Conservation (phyloP, 441 rosid species). For the Croton setiger region DNA sequence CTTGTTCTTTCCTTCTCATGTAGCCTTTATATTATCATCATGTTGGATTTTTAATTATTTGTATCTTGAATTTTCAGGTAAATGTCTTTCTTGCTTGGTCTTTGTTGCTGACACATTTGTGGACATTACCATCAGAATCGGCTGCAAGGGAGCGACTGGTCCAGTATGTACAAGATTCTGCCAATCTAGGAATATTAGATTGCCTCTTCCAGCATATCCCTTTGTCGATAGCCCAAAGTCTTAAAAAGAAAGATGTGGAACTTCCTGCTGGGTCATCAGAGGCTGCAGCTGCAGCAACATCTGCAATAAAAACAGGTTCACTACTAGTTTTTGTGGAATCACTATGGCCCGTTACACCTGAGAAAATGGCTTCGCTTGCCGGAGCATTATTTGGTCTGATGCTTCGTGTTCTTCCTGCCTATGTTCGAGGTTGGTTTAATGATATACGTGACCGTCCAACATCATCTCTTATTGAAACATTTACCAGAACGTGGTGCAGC, state of each 20-base stretch:
- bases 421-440: constrained; percentile 88
- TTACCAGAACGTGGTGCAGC: constrained; percentile 94
- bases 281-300: constrained; percentile 68
- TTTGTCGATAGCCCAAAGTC: constrained; percentile 46
- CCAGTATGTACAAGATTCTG: constrained; percentile 75
- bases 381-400: constrained; percentile 85
- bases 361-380: constrained; percentile 73
- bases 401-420: constrained; percentile 91
- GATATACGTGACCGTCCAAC: constrained; percentile 80
- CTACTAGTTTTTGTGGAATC: constrained; percentile 64
- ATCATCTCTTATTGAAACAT: constrained; percentile 66
- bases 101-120: constrained; percentile 70
- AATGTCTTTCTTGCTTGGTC: constrained; percentile 85
- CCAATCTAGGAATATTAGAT: constrained; percentile 61
- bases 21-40: not conserved
- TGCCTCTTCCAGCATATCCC: constrained; percentile 95
- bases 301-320: constrained; percentile 65
- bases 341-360: constrained; percentile 72
- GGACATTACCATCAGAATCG: constrained; percentile 63
- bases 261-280: constrained; percentile 52
- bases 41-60: constrained; percentile 2
- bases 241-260: constrained; percentile 73
- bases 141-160: constrained; percentile 67
- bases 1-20: constrained; percentile 17
- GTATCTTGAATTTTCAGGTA: constrained; percentile 49